Conservation (phyloP, 768 basidiomycete species). For the Mycena galopus region DNA sequence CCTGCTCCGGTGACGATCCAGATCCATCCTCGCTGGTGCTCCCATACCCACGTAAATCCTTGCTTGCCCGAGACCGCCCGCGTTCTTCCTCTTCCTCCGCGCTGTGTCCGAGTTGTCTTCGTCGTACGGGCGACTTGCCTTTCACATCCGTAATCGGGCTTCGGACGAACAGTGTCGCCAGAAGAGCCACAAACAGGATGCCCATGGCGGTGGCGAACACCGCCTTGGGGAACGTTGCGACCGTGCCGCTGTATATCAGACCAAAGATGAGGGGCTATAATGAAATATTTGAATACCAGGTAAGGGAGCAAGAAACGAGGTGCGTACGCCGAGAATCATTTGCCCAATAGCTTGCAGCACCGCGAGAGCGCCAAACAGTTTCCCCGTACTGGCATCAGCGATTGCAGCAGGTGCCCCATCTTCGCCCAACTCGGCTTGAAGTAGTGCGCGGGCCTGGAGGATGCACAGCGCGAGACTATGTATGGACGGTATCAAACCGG, state of each 20-base stretch:
- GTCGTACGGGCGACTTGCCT: constrained; percentile 35
- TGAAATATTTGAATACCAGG: not conserved
- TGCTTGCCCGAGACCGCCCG: constrained; percentile 62
- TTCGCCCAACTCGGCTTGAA: constrained; percentile 39
- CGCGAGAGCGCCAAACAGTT: constrained; percentile 79
- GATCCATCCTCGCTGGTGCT: constrained; percentile 20
- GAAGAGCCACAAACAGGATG: constrained; percentile 58
- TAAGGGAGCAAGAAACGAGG: constrained; percentile 1
- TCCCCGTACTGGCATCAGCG: constrained; percentile 56
- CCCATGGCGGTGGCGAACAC: constrained; percentile 72
- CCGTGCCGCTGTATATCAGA: constrained; percentile 76
- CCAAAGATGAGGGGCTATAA: constrained; percentile 79
- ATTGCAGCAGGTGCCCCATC: constrained; percentile 27
- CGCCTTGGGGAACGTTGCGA: constrained; percentile 76
- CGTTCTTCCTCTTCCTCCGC: constrained; percentile 50
- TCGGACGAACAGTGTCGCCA: constrained; percentile 54
- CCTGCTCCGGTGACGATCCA: constrained; percentile 10
- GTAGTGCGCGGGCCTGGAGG: constrained; percentile 57
- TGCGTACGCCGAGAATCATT: constrained; percentile 69
- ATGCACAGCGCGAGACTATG: constrained; percentile 82
- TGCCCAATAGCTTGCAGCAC: constrained; percentile 78
- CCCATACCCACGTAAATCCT: constrained; percentile 50
- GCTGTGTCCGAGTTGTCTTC: constrained; percentile 30
- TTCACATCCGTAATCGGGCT: constrained; percentile 50
- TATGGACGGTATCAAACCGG: constrained; percentile 75